These are phyloP conservation scores for Fusarium verticillioides DNA, from an alignment of 2,329 filamentous ascomycete genomes.

Conservation along the genomic window DNA sequence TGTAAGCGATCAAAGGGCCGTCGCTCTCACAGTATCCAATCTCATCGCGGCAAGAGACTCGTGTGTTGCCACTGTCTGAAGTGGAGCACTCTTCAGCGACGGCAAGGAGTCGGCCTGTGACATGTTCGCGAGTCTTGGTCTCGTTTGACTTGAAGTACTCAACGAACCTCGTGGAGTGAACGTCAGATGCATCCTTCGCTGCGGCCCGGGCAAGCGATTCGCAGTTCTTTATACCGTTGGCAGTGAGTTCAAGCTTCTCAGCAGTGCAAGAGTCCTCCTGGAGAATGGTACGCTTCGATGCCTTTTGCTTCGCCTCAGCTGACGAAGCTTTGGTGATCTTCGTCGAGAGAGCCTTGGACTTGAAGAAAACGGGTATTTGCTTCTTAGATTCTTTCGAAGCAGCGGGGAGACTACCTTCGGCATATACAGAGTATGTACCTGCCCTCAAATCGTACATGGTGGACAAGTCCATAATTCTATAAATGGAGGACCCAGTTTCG, in stretches of 20 bases:
- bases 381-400: neutral
- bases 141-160: slow-evolving; percentile 41
- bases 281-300: slow-evolving; percentile 9
- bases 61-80: slow-evolving; percentile 7
- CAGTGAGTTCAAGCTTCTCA: slow-evolving; percentile 8
- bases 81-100: slow-evolving; percentile 32
- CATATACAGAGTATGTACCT: slow-evolving; percentile 21
- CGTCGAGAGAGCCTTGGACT: slow-evolving; percentile 12
- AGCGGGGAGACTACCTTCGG: slow-evolving; percentile 7
- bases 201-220: slow-evolving; percentile 30
- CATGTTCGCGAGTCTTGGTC: slow-evolving; percentile 22
- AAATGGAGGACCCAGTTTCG: slow-evolving; percentile 10
- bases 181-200: slow-evolving; percentile 20
- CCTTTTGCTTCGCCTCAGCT: neutral
- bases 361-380: neutral
- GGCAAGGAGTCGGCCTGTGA: slow-evolving; percentile 27
- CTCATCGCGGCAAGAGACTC: slow-evolving; percentile 9
- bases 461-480: slow-evolving; percentile 12
- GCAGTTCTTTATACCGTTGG: slow-evolving; percentile 22
- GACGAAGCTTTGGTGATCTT: slow-evolving; percentile 12
- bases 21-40: slow-evolving; percentile 20
- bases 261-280: slow-evolving; percentile 5
- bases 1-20: slow-evolving; percentile 34
- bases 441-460: slow-evolving; percentile 16
- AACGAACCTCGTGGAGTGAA: slow-evolving; percentile 23